phyloP scores from a whole-genome alignment of 495 filamentous ascomycete genomes.

The Sordaria brevicollis region DNA sequence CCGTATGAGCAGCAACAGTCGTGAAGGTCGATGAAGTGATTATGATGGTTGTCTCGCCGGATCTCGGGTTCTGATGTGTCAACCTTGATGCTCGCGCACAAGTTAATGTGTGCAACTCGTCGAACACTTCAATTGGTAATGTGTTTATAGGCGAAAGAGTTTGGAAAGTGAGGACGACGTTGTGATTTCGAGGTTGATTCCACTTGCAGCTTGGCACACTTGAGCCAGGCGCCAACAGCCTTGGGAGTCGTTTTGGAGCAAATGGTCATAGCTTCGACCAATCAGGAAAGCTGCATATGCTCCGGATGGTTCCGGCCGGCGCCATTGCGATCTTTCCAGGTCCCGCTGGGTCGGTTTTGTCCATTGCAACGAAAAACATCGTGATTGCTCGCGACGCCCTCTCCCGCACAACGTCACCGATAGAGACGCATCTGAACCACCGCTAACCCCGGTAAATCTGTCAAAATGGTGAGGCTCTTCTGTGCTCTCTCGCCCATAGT shows the following conservation, averaged over 20 bases:
- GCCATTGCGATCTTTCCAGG: conserved; percentile 16
- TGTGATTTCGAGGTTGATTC: background rate
- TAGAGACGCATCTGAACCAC: background rate
- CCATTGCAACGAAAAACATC: conserved; percentile 13
- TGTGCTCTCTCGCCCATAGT: background rate
- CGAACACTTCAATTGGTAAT: background rate
- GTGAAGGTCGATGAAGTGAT: background rate
- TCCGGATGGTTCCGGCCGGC: conserved; percentile 17
- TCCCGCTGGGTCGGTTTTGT: conserved; percentile 7
- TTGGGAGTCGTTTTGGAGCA: background rate
- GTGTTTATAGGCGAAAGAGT: background rate
- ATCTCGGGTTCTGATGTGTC: background rate
- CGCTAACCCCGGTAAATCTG: conserved; percentile 2
- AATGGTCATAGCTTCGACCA: conserved; percentile 28
- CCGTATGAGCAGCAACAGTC: background rate
- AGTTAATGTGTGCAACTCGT: background rate
- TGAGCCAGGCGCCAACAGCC: background rate
- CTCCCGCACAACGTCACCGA: conserved; percentile 7
- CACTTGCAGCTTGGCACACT: background rate
- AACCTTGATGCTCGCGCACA: background rate
- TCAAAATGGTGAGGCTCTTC: conserved; percentile 29
- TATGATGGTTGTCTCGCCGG: background rate
- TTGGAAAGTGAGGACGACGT: background rate
- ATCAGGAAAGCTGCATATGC: conserved; percentile 14
- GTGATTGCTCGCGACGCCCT: conserved; percentile 3